These are phyloP conservation scores for Talaromyces pinophilus DNA, from an alignment of 2,329 filamentous ascomycete species.

Conservation along the genomic window DNA sequence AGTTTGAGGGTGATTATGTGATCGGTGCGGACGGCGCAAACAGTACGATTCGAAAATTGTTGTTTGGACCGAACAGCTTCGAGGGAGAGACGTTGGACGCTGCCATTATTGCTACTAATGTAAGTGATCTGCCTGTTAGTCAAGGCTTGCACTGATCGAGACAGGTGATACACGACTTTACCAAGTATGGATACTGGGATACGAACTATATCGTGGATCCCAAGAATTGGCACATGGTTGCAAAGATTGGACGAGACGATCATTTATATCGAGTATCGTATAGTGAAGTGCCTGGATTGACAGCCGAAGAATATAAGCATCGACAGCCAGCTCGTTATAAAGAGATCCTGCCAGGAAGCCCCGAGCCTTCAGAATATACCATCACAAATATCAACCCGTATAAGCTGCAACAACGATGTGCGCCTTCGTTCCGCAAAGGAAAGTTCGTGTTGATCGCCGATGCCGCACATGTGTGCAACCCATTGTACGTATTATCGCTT, in stretches of 20 bases:
- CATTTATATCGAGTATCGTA: conserved; percentile 66
- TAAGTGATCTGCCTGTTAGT: conserved; percentile 32
- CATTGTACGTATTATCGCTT: conserved; percentile 29
- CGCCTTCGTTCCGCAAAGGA: conserved; percentile 59
- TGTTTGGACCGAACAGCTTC: conserved; percentile 49
- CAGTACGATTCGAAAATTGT: conserved; percentile 46
- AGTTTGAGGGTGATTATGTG: conserved; percentile 53
- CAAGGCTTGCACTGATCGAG: background rate
- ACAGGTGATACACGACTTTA: conserved; percentile 64
- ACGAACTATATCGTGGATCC: conserved; percentile 62
- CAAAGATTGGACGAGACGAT: conserved; percentile 56
- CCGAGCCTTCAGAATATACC: conserved; percentile 59
- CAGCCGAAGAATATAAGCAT: conserved; percentile 54
- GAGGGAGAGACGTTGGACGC: conserved; percentile 62
- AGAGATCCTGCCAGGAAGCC: conserved; percentile 57
- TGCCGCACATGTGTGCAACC: conserved; percentile 60
- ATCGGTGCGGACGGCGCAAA: conserved; percentile 57
- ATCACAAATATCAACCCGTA: conserved; percentile 61
- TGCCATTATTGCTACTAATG: conserved; percentile 65
- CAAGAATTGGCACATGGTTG: conserved; percentile 64
- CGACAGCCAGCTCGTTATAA: conserved; percentile 51
- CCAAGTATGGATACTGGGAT: conserved; percentile 38
- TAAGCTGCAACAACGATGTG: conserved; percentile 63
- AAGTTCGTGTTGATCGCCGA: conserved; percentile 61
- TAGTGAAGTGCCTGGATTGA: conserved; percentile 56